phyloP scores from a whole-genome alignment of 2,329 filamentous ascomycete genomes.

The Colletotrichum gigasporum region DNA sequence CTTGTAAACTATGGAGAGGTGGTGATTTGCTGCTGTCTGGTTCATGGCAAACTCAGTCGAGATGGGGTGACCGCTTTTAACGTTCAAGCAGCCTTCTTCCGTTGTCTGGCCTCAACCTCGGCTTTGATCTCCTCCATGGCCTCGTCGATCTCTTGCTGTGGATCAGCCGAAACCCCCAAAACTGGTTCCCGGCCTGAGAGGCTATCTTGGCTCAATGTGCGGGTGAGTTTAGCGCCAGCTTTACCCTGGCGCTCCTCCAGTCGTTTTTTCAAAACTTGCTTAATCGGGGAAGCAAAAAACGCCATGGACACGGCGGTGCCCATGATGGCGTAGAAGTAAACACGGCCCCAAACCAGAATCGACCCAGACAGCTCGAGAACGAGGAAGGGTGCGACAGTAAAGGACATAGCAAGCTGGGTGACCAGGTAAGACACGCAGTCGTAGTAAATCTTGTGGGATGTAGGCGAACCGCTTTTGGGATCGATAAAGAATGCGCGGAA shows the following conservation, averaged over 20 bases:
- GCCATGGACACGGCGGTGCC: conserved; percentile 71
- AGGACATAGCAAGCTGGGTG: conserved; percentile 86
- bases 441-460: conserved; percentile 83
- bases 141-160: conserved; percentile 78
- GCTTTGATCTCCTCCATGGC: conserved; percentile 77
- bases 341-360: conserved; percentile 79
- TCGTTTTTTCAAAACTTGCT: conserved; percentile 63
- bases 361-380: conserved; percentile 78
- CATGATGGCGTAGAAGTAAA: conserved; percentile 88
- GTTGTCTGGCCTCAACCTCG: conserved; percentile 69
- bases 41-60: too few species aligned
- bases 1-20: background rate
- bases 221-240: conserved; percentile 55
- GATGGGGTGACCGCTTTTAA: too few species aligned
- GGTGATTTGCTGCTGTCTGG: background rate
- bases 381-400: conserved; percentile 85
- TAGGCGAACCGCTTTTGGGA: conserved; percentile 74
- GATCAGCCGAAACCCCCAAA: conserved; percentile 82
- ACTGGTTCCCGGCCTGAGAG: conserved; percentile 68
- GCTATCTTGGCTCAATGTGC: conserved; percentile 67
- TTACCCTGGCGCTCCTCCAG: conserved; percentile 66
- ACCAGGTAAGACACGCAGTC: conserved; percentile 79
- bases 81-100: conserved; percentile 26
- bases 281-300: conserved; percentile 85
- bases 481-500: conserved; percentile 93